phyloP scores from a whole-genome alignment of 345 rosid genomes.

The Salix udensis region DNA sequence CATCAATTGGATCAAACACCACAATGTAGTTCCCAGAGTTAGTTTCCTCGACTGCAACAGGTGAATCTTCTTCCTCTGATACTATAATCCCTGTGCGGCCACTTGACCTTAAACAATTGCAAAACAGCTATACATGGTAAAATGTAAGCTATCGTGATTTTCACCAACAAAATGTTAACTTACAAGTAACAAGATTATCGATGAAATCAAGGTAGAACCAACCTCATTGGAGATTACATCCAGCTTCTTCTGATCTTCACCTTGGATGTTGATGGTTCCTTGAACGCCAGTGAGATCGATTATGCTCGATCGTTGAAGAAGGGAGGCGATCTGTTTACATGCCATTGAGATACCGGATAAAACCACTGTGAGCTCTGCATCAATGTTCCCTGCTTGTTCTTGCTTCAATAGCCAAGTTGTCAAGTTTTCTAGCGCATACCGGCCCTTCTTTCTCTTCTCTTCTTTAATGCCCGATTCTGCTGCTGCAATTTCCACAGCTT shows the following conservation, averaged over 20 bases:
- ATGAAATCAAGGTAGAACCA: not conserved
- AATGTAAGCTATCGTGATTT: not conserved
- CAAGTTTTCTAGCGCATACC: conserved; percentile 25
- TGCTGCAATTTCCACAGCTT: conserved; percentile 1
- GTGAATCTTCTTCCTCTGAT: conserved; percentile 41
- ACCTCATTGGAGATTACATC: conserved; percentile 45
- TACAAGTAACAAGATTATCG: no score
- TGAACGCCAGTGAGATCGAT: conserved; percentile 35
- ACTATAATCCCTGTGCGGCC: conserved; percentile 38
- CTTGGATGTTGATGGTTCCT: conserved; percentile 40
- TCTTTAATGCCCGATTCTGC: not conserved
- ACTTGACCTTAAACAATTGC: conserved; percentile 36
- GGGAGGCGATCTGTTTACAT: conserved; percentile 38
- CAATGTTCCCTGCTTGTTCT: conserved; percentile 36
- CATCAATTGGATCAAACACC: conserved; percentile 39
- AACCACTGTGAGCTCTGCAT: conserved; percentile 36
- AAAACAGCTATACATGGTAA: conserved; percentile 24
- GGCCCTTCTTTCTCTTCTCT: conserved; percentile 15
- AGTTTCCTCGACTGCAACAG: conserved; percentile 39
- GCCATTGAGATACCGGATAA: conserved; percentile 39
- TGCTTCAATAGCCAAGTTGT: conserved; percentile 39
- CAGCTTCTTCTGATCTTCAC: conserved; percentile 45
- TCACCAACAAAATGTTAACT: no score
- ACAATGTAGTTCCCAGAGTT: conserved; percentile 35
- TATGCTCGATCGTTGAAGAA: conserved; percentile 36